Conservation (phyloP, 192 early-diverging fungal species). For the Gamsiella multidivaricata region DNA sequence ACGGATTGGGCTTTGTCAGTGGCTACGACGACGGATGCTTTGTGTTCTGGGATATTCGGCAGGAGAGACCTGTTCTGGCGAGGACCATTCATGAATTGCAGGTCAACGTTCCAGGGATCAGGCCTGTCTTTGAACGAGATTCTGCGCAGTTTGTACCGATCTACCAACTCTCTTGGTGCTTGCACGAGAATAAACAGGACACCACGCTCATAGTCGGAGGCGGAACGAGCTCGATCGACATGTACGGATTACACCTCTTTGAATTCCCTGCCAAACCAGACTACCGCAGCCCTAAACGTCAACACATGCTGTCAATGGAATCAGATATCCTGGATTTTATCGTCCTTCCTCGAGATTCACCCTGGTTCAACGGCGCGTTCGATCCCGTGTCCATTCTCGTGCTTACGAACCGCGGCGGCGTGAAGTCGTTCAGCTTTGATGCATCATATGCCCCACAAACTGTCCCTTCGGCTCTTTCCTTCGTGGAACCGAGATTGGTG, state of each 20-base stretch:
- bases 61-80: slow-evolving; percentile 37
- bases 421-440: slow-evolving; percentile 48
- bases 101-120: slow-evolving; percentile 26
- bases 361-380: slow-evolving; percentile 47
- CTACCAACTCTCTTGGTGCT: slow-evolving; percentile 60
- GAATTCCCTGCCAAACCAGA: slow-evolving; percentile 51
- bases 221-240: slow-evolving; percentile 51
- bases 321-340: slow-evolving; percentile 58
- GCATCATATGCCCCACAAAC: slow-evolving; percentile 31
- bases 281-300: slow-evolving; percentile 46
- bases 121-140: slow-evolving; percentile 17
- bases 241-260: slow-evolving; percentile 58
- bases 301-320: slow-evolving; percentile 49
- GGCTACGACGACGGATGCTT: slow-evolving; percentile 58
- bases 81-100: slow-evolving; percentile 30
- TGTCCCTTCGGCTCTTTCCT: slow-evolving; percentile 49
- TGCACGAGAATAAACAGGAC: slow-evolving; percentile 28
- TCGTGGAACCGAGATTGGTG: slow-evolving; percentile 48
- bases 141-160: slow-evolving; percentile 51
- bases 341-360: slow-evolving; percentile 47
- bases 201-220: slow-evolving; percentile 58
- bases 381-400: slow-evolving; percentile 56
- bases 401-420: slow-evolving; percentile 42
- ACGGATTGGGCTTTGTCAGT: slow-evolving; percentile 59
- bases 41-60: slow-evolving; percentile 58